Evolutionary conservation across 2,329 filamentous ascomycete genomes (phyloP).

Genomic region (Penicillium griseofulvum): DNA sequence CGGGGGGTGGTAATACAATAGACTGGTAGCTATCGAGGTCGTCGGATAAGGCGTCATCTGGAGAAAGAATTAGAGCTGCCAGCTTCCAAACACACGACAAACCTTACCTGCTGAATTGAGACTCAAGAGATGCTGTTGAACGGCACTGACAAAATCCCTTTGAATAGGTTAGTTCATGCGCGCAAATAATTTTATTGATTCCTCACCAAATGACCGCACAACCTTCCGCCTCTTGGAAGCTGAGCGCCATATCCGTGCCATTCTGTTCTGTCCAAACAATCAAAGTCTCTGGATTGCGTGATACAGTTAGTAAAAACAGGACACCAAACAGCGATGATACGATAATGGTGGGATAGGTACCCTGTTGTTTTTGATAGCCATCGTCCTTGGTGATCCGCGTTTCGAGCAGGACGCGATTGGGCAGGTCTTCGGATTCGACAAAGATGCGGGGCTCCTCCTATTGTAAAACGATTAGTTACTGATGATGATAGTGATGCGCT

Average conservation of each 20-base stretch:
- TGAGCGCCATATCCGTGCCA: constrained; percentile 93
- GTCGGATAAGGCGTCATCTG: constrained; percentile 84
- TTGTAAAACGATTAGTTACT: neutral
- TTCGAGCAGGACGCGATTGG: constrained; percentile 77
- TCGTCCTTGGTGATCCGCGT: constrained; percentile 90
- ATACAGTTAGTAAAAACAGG: constrained; percentile 23
- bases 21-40: constrained; percentile 73
- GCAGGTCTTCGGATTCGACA: constrained; percentile 91
- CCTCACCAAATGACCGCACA: constrained; percentile 84
- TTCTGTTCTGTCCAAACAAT: constrained; percentile 97
- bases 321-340: neutral
- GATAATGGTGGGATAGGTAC: constrained; percentile 48
- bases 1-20: constrained; percentile 73
- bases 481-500: constrained; percentile 2
- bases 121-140: constrained; percentile 72
- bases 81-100: constrained; percentile 21
- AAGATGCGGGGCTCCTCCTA: constrained; percentile 81
- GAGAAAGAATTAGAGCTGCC: constrained; percentile 11
- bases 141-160: constrained; percentile 86
- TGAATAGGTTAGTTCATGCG: constrained; percentile 14
- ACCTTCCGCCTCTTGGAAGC: constrained; percentile 95
- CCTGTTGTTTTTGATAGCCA: constrained; percentile 97
- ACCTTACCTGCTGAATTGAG: constrained; percentile 59
- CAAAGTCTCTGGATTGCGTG: constrained; percentile 69
- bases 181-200: constrained; percentile 2